phyloP scores from a whole-genome alignment of 768 basidiomycete species.

The Xerocomellus dryophilus region DNA sequence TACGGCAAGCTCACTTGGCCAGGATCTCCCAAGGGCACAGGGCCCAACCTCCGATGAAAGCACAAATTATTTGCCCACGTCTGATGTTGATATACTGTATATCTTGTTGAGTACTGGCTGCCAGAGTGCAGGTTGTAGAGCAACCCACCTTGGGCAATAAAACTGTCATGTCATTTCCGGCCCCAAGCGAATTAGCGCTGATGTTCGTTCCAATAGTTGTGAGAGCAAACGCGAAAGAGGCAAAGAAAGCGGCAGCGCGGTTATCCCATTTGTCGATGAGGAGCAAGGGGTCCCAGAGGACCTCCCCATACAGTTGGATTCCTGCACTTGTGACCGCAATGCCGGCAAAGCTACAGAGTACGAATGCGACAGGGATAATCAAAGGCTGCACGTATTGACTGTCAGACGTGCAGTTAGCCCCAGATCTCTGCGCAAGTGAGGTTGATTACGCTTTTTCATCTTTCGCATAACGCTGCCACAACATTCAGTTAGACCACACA shows the following conservation, averaged over 20 bases:
- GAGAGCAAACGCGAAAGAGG: slow-evolving; percentile 62
- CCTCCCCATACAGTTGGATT: slow-evolving; percentile 48
- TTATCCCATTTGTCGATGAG: slow-evolving; percentile 83
- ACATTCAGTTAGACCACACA: background rate
- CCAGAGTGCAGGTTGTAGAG: background rate
- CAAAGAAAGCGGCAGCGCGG: slow-evolving; percentile 83
- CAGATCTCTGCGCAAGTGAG: background rate
- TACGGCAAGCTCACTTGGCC: slow-evolving; percentile 30
- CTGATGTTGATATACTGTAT: slow-evolving; percentile 60
- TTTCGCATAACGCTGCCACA: slow-evolving; percentile 65
- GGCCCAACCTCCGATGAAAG: slow-evolving; percentile 79
- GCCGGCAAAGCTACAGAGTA: slow-evolving; percentile 73
- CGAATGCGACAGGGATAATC: slow-evolving; percentile 77
- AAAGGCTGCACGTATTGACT: slow-evolving; percentile 73
- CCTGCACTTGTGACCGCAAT: slow-evolving; percentile 80
- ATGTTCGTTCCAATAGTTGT: slow-evolving; percentile 41
- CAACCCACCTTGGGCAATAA: slow-evolving; percentile 65
- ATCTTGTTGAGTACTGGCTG: background rate
- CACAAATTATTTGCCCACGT: slow-evolving; percentile 76
- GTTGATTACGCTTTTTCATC: slow-evolving; percentile 37
- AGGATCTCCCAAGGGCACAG: slow-evolving; percentile 88
- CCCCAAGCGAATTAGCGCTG: slow-evolving; percentile 61
- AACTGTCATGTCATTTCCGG: slow-evolving; percentile 83
- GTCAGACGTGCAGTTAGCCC: slow-evolving; percentile 5
- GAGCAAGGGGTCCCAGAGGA: slow-evolving; percentile 59